Conservation (phyloP, 805 yeast genomes). For the Metschnikowia colocasiae region DNA sequence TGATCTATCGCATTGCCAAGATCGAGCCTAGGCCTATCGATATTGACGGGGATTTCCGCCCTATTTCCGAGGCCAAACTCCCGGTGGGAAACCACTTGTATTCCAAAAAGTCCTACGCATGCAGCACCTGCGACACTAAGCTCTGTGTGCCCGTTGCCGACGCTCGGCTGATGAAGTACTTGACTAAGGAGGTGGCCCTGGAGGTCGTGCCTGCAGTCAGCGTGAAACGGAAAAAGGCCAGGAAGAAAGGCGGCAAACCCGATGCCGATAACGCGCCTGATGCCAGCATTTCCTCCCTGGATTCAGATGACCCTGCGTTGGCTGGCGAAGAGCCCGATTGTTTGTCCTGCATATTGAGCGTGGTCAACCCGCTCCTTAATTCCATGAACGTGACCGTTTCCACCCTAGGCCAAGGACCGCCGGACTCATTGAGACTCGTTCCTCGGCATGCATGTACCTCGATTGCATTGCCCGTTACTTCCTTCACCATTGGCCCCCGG, state of each 20-base stretch:
- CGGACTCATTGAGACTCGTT: constrained; percentile 6
- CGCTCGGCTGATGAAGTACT: constrained; percentile 27
- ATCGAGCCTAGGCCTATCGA: constrained; percentile 7
- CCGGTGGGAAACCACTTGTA: constrained; percentile 28
- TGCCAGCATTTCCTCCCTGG: background rate
- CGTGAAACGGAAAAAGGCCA: constrained; percentile 14
- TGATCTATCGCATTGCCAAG: constrained; percentile 5
- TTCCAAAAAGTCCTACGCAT: constrained; percentile 24
- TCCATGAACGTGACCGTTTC: constrained; percentile 24
- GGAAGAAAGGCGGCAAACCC: background rate
- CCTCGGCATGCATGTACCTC: background rate
- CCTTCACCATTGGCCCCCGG: constrained; percentile 21
- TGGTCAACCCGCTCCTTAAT: constrained; percentile 30
- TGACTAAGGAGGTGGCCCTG: constrained; percentile 30
- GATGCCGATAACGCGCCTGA: background rate
- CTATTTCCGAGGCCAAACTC: background rate
- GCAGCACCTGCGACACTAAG: constrained; percentile 28
- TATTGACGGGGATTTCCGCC: constrained; percentile 9
- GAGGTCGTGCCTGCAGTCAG: constrained; percentile 32
- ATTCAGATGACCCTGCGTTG: background rate
- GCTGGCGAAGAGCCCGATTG: background rate
- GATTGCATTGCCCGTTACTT: constrained; percentile 24
- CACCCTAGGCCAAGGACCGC: constrained; percentile 21
- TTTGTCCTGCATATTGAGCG: constrained; percentile 22
- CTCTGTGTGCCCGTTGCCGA: constrained; percentile 27